Evolutionary conservation across 768 basidiomycete genomes (phyloP), one percentile per base, ranked within the genome.

Genomic region (Baorangia bicolor): DNA sequence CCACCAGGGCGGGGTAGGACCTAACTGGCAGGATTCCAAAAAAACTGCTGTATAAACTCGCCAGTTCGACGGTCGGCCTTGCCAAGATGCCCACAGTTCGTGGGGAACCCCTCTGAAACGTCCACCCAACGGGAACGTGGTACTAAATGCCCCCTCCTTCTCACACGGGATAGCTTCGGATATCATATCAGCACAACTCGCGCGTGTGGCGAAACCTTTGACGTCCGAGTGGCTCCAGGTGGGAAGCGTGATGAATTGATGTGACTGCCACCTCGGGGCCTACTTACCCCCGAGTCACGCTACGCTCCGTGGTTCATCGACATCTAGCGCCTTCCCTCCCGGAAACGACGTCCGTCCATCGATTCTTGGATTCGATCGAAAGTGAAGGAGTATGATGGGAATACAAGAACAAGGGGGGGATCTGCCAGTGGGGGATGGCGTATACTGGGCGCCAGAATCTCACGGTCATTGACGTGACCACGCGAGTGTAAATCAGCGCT

Each of bases 401-500:
- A 27, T 42, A 34, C 25, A 33, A 23, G 52, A 14, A 33, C 56
- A 25, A 55, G 34, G 35, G 5, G 13, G 8, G 42, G n/a, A n/a
- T n/a, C n/a, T n/a, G n/a, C n/a, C n/a, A n/a, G n/a, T n/a, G 35
- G 5, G 13, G 8, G 42, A n/a, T 25, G 23, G 14, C 20, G 5
- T 4, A 2, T 9, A 23, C 34, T 10, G 12, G 34, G 6, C n/a
- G 20, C 14, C 25, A 13, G 9, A 9, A 28, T 53, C 57, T 20
- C 58, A 57, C 42, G 45, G 4, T 41, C 21, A 61, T 28, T 10
- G 33, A 40, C n/a, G 2, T 41, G 20, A 14, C 45, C 60, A 58
- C 47, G 48, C 39, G 61, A 53, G 51, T 2, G 60, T 27, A 37
- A 41, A 61, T 60, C 60, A 49, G 38, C 46, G 61, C 53, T 47